phyloP scores from a whole-genome alignment of 2,329 filamentous ascomycete species.

The Aschersonia sp. region DNA sequence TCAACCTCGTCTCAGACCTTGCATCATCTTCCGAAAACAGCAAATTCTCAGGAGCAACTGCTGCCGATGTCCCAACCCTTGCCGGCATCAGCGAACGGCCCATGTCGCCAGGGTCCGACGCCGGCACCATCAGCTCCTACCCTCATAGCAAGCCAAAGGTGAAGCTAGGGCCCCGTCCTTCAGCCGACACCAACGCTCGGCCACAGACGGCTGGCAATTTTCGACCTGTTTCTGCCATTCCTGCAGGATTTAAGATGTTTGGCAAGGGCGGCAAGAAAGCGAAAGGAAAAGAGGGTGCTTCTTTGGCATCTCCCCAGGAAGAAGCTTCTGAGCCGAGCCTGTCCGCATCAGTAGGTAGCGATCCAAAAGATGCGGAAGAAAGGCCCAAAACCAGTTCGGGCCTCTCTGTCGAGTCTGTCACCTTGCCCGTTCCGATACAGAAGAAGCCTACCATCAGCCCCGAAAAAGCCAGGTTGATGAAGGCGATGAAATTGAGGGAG shows the following conservation, averaged over 20 bases:
- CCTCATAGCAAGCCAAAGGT: conserved; percentile 59
- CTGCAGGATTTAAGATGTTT: conserved; percentile 62
- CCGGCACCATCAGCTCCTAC: conserved; percentile 26
- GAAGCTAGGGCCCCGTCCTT: conserved; percentile 77
- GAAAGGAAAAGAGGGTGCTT: conserved; percentile 12
- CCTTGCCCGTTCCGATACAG: conserved; percentile 25
- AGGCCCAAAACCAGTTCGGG: conserved; percentile 31
- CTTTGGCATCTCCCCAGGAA: conserved; percentile 17
- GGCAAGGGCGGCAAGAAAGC: conserved; percentile 40
- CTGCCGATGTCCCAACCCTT: conserved; percentile 36
- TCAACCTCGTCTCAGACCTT: conserved; percentile 36
- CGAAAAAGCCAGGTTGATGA: conserved; percentile 87
- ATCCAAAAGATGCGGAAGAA: conserved; percentile 1
- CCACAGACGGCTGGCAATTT: conserved; percentile 47
- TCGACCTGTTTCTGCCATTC: conserved; percentile 64
- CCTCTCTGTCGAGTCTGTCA: conserved; percentile 22
- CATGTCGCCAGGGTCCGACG: conserved; percentile 34
- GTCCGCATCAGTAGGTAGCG: conserved; percentile 11
- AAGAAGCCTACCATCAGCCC: conserved; percentile 50
- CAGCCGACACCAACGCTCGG: conserved; percentile 46
- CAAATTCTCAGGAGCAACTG: conserved; percentile 30
- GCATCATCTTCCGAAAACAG: conserved; percentile 33
- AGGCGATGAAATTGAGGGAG: conserved; percentile 80
- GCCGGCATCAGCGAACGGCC: conserved; percentile 29
- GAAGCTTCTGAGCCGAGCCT: conserved; percentile 21